Evolutionary conservation across 495 filamentous ascomycete genomes (phyloP).

Genomic region (Aspergillus ellipticus): DNA sequence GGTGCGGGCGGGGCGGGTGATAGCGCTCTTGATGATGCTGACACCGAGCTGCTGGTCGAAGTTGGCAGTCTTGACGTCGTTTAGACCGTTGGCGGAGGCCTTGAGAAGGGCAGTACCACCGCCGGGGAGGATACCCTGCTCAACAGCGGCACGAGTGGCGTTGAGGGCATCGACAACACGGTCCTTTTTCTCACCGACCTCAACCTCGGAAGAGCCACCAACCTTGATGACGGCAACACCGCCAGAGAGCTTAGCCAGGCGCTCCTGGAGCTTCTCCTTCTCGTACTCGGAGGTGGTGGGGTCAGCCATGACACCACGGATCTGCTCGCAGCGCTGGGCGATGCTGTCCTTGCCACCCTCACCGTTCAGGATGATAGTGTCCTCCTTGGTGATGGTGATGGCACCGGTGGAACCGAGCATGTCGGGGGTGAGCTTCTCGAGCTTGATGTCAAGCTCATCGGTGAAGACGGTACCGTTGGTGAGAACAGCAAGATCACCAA

Average conservation of each 20-base stretch:
- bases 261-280: constrained; percentile 99
- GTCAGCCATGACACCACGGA: constrained; percentile 94
- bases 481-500: constrained; percentile 90
- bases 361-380: constrained; percentile 97
- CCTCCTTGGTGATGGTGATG: constrained; percentile 99
- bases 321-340: constrained; percentile 95
- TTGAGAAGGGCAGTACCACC: constrained; percentile 98
- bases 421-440: constrained; percentile 92
- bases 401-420: constrained; percentile 96
- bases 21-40: constrained; percentile 93
- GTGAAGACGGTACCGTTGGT: constrained; percentile 98
- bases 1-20: constrained; percentile 87
- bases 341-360: constrained; percentile 95
- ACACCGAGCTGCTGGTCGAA: constrained; percentile 99
- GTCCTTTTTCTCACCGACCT: constrained; percentile 99
- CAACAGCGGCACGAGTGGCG: constrained; percentile 95
- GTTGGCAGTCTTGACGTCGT: constrained; percentile 79
- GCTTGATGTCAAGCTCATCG: constrained; percentile 96
- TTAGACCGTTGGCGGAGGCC: constrained; percentile 85
- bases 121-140: constrained; percentile 97
- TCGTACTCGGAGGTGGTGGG: constrained; percentile 95
- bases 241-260: constrained; percentile 97
- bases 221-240: constrained; percentile 99
- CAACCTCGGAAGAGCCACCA: constrained; percentile 93
- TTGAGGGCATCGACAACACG: constrained; percentile 97